Conservation (phyloP, 352 stramenopile genomes). For the Pythium aquatile region DNA sequence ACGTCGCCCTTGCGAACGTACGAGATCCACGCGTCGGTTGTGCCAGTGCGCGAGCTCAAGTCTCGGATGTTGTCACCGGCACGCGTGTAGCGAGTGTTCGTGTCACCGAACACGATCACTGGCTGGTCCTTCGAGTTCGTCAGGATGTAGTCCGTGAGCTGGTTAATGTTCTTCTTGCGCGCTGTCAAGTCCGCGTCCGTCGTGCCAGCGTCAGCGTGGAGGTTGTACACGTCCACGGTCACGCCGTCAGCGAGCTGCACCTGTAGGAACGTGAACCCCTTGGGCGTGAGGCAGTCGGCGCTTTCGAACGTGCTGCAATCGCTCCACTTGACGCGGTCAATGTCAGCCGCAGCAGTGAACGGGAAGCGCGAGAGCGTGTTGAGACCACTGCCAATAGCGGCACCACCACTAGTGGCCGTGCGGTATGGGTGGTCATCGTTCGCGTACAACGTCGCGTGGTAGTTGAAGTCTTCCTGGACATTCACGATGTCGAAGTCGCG, state of each 20-base stretch:
- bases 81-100: conserved; percentile 55
- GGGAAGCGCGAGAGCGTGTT: conserved; percentile 46
- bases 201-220: conserved; percentile 43
- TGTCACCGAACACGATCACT: conserved; percentile 54
- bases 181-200: conserved; percentile 33
- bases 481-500: conserved; percentile 24
- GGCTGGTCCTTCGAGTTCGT: conserved; percentile 44
- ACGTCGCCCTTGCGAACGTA: conserved; percentile 34
- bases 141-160: conserved; percentile 44
- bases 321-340: conserved; percentile 45
- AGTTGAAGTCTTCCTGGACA: conserved; percentile 27
- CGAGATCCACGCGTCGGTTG: conserved; percentile 47
- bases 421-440: conserved; percentile 10
- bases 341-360: conserved; percentile 36
- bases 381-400: conserved; percentile 39
- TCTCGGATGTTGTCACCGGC: conserved; percentile 41
- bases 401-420: conserved; percentile 15
- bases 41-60: conserved; percentile 27
- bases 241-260: conserved; percentile 44
- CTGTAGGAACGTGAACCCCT: conserved; percentile 48
- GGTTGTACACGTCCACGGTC: conserved; percentile 48
- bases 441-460: conserved; percentile 15
- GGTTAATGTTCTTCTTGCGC: conserved; percentile 39
- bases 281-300: conserved; percentile 53
- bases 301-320: conserved; percentile 46